Conservation (phyloP, 2,329 filamentous ascomycete genomes). For the Colletotrichum sojae region DNA sequence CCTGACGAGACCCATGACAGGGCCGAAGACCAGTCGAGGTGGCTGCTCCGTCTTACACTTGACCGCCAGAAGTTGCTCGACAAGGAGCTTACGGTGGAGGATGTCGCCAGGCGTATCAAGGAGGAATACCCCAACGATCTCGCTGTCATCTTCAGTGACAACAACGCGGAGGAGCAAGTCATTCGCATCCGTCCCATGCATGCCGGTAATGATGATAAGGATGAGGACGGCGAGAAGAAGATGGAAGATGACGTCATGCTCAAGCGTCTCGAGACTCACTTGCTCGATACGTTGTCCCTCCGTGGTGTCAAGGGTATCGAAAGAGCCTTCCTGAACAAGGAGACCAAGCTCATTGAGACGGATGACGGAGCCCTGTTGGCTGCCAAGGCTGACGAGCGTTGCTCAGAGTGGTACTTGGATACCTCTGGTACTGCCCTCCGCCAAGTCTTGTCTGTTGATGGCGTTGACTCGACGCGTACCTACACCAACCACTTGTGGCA, state of each 20-base stretch:
- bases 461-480: slow-evolving; percentile 87
- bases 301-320: slow-evolving; percentile 92
- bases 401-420: slow-evolving; percentile 95
- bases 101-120: slow-evolving; percentile 92
- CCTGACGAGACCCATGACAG: slow-evolving; percentile 79
- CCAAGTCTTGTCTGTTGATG: slow-evolving; percentile 86
- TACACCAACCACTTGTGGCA: slow-evolving; percentile 98
- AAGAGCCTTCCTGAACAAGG: slow-evolving; percentile 92
- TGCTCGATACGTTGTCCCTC: slow-evolving; percentile 91
- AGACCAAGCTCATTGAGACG: slow-evolving; percentile 76
- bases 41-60: slow-evolving; percentile 93
- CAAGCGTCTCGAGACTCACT: slow-evolving; percentile 90
- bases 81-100: slow-evolving; percentile 91
- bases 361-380: slow-evolving; percentile 81
- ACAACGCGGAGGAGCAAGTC: slow-evolving; percentile 95
- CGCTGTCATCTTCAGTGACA: slow-evolving; percentile 96
- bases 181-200: slow-evolving; percentile 90
- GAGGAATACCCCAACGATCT: slow-evolving; percentile 88
- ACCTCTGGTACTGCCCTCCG: slow-evolving; percentile 91
- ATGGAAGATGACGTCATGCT: slow-evolving; percentile 93
- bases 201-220: slow-evolving; percentile 78
- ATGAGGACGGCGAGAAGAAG: slow-evolving; percentile 72
- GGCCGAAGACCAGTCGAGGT: slow-evolving; percentile 86
- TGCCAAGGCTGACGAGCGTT: slow-evolving; percentile 79
- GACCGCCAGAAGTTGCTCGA: slow-evolving; percentile 96